Conservation (phyloP, 306 rosid genomes). For the Castanea sativa region DNA sequence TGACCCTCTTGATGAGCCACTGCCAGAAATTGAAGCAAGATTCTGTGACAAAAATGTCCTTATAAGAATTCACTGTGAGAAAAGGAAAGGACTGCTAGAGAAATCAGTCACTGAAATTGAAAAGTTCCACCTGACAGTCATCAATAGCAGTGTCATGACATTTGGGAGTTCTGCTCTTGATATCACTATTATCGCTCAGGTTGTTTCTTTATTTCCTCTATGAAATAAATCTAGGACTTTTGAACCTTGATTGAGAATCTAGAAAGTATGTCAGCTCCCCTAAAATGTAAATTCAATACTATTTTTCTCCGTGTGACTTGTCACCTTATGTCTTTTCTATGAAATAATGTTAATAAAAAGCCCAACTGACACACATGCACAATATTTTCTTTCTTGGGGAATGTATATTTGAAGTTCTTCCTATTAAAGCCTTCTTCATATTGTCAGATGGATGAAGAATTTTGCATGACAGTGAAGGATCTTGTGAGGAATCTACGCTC, state of each 20-base stretch:
- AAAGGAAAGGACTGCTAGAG: constrained; percentile 63
- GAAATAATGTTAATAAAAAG: not conserved
- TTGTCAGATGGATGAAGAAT: constrained; percentile 77
- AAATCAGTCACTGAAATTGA: constrained; percentile 62
- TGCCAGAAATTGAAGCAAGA: constrained; percentile 90
- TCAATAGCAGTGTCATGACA: constrained; percentile 68
- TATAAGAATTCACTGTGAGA: constrained; percentile 83
- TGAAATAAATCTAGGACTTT: not conserved
- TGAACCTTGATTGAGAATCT: not conserved
- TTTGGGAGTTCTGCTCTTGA: constrained; percentile 78
- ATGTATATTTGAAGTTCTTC: not conserved
- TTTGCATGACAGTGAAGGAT: constrained; percentile 66
- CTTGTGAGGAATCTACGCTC: constrained; percentile 63
- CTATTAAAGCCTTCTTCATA: not conserved
- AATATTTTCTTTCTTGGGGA: not conserved
- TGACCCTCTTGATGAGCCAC: constrained; percentile 38
- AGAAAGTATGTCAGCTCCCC: not conserved
- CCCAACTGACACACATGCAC: not conserved
- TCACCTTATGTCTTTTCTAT: not conserved
- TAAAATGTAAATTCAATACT: not conserved
- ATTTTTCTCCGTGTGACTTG: not conserved
- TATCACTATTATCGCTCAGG: constrained; percentile 86
- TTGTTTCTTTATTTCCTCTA: constrained; percentile 8
- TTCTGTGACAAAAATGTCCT: constrained; percentile 75
- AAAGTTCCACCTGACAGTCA: constrained; percentile 62